phyloP scores from a whole-genome alignment of 2,329 filamentous ascomycete genomes.

The Diaporthe citrichinensis region DNA sequence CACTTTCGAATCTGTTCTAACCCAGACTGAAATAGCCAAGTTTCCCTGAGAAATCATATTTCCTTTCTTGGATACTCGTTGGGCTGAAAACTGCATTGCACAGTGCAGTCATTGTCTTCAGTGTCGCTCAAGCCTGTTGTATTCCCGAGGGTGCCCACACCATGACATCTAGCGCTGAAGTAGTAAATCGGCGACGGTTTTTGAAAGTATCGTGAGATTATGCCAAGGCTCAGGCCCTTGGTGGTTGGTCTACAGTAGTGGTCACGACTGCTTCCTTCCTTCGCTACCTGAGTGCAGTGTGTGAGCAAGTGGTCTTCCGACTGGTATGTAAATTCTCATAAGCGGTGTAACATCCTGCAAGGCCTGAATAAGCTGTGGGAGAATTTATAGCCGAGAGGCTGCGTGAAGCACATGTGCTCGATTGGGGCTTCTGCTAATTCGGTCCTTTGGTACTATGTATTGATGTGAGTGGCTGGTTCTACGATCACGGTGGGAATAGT shows the following conservation, averaged over 20 bases:
- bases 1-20: not conserved
- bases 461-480: not conserved
- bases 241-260: not conserved
- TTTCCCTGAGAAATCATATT: not conserved
- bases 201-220: constrained; percentile 3
- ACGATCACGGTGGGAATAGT: not conserved
- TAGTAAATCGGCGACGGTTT: not conserved
- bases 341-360: not conserved
- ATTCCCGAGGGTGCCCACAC: not conserved
- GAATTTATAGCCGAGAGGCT: not conserved
- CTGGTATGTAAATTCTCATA: not conserved
- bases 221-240: not conserved
- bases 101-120: not conserved
- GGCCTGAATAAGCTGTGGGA: not conserved
- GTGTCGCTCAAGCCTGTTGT: not conserved
- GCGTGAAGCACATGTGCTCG: not conserved
- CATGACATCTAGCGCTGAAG: not conserved
- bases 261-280: not conserved
- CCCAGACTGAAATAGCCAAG: not conserved
- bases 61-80: not conserved
- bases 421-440: not conserved
- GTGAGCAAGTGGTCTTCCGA: not conserved
- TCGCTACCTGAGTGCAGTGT: not conserved
- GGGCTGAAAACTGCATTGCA: not conserved
- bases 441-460: not conserved